Conservation (phyloP, 1,284 basidiomycete genomes). For the Polyporus tsugae region DNA sequence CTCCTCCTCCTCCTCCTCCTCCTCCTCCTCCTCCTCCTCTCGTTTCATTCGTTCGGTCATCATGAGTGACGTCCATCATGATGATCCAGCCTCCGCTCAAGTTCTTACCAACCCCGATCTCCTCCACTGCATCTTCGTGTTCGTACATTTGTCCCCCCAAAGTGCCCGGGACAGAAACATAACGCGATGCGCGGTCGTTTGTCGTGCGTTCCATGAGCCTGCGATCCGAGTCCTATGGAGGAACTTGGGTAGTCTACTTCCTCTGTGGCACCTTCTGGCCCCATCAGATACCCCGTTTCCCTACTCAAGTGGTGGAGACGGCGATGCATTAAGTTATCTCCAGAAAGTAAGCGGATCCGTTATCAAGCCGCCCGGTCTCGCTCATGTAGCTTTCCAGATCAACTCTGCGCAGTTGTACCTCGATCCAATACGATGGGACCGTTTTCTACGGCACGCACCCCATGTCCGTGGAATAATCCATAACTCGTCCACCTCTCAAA, state of each 20-base stretch:
- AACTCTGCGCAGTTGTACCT: not conserved
- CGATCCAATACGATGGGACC: not conserved
- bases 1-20: too few relatives aligned
- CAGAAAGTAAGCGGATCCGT: not conserved
- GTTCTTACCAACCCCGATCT: not conserved
- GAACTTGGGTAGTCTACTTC: not conserved
- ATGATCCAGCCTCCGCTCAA: not conserved
- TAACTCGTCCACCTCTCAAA: not conserved
- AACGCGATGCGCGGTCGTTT: not conserved
- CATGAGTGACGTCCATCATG: too few relatives aligned
- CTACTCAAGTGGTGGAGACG: not conserved
- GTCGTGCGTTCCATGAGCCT: not conserved
- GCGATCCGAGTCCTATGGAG: constrained; percentile 5
- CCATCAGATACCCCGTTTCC: not conserved
- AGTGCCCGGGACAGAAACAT: not conserved
- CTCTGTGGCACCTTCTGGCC: constrained; percentile 11
- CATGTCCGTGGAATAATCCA: not conserved
- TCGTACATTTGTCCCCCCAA: not conserved
- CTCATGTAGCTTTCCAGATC: not conserved
- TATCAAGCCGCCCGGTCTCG: not conserved
- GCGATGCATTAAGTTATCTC: not conserved
- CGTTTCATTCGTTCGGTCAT: too few relatives aligned
- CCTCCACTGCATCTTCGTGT: not conserved
- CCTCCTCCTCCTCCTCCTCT: too few relatives aligned
- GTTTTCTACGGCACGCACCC: not conserved